Conservation (phyloP, 257 asterid species). For the Nicotiana undulata region DNA sequence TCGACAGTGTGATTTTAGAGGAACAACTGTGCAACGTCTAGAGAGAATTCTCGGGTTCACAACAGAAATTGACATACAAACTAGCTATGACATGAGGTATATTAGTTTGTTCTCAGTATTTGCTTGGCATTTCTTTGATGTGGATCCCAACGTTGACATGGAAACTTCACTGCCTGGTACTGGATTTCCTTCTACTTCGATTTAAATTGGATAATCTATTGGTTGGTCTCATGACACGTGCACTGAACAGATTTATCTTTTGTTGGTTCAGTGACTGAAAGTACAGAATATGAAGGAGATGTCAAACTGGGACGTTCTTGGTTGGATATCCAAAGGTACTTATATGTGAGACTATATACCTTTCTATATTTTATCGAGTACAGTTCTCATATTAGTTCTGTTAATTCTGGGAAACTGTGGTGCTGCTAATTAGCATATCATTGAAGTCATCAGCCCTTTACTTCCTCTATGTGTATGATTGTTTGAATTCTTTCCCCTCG, state of each 20-base stretch:
- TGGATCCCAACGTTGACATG: background rate
- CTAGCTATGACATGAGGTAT: background rate
- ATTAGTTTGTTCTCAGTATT: background rate
- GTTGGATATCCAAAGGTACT: conserved; percentile 1
- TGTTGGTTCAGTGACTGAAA: background rate
- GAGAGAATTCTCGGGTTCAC: background rate
- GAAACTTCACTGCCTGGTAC: background rate
- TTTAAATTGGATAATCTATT: background rate
- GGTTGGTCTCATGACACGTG: background rate
- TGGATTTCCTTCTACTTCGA: background rate
- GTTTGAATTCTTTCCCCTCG: too few species aligned
- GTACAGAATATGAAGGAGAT: background rate
- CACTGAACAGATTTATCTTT: background rate
- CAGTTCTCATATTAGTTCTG: background rate
- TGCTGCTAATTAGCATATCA: background rate
- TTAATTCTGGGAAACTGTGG: background rate
- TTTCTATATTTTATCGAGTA: background rate
- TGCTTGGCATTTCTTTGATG: background rate
- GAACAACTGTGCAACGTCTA: background rate
- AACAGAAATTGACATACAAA: background rate
- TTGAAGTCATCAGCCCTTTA: background rate
- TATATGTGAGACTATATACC: background rate
- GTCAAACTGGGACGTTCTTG: background rate
- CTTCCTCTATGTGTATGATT: background rate
- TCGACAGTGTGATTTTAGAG: too few species aligned